Evolutionary conservation across 192 early-diverging fungal genomes (phyloP), one percentile per base, ranked within the genome.

Genomic region (Coemansia sp.): DNA sequence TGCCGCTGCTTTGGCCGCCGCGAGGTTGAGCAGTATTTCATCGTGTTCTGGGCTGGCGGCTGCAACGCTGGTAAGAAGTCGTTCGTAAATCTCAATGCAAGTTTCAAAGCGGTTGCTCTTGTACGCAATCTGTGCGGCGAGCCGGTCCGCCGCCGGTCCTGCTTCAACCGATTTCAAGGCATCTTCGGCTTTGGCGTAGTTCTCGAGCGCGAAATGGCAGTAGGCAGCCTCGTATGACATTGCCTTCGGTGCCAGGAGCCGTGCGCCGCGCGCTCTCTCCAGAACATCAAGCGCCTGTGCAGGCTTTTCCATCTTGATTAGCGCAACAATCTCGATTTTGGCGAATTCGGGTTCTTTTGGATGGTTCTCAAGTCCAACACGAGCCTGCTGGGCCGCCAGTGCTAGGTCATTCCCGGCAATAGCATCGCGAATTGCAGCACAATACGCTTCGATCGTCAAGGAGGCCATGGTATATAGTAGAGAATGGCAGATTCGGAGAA

Each of bases 61-160:
- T 3, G 58, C 72, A 1, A 43, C 9, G 12, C 25, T 15, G 21
- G 62, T 34, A 17, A 75, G 41, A 20, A 75, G 58, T 25, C 8
- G 25, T 20, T 64, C 23, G 55, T 75, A 75, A 17, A 69, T 47
- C 7, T 46, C 40, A 17, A 61, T 30, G 46, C 72, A 75, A 30
- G 68, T 58, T 12, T 43, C 35, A 55, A 63, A 77, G 20, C 62
- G 40, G 27, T 56, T 55, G 35, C 55, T 40, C 30, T 70, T 77
- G 68, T 70, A 77, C 21, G 67, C 67, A 60, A 77, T 62, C 52
- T 77, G 74, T 9, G 74, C 74, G 11, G 50, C 23, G 55, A 77
- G 41, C 15, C 51, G 45, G 42, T 58, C 55, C 4, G 32, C 45
- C 4, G 42, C 38, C 4, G 36, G 43, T 5, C 67, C 55, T 12